Evolutionary conservation across 352 stramenopile species (phyloP), one percentile per base, ranked within the genome.

Genomic region (Phytophthora nicotianae): DNA sequence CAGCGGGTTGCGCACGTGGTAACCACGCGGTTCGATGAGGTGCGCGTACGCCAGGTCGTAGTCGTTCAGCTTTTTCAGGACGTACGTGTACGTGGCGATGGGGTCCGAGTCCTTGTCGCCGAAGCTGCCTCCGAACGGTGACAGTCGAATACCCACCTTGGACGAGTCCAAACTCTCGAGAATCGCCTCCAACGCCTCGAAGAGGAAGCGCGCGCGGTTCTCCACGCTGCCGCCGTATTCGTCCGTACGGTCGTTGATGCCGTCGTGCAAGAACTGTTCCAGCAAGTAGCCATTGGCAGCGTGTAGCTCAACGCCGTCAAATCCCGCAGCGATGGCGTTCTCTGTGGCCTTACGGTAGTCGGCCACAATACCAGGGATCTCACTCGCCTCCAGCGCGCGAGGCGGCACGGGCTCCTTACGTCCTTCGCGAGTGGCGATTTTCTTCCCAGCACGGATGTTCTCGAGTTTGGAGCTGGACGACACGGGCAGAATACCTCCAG

Each of bases 261-360:
- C 77, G 49, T 82, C 75, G 56, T 94, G 79, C 10, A 98, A 63
- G 65, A 97, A 97, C 65, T 97, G 79, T 65, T 98, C 90, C 38
- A 98, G 70, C 37, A 98, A 62, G 50, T 98, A 98, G 7, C 93
- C 94, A 58, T 98, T 97, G 7, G 89, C 94, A 4, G 50, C 67
- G 72, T 98, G 93, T 29, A 98, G 58, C 62, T 97, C 88, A 9
- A 98, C 72, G 19, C 91, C 90, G 56, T 98, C 92, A 67, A 97
- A 97, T 16, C 91, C 92, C 3, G 89, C 90, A 14, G 83, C 70
- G 21, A 90, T 78, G 7, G 86, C 77, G 23, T 83, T 81, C 48
- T 80, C 65, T 2, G 89, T 86, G 1, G 69, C 85, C 32, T 74
- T 55, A 10, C 72, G 17, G 70, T 91, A 62, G 76, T 92, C 47